Base-by-base conservation (phyloP, 768 basidiomycete species). In the Xerocomellus intermedius region DNA sequence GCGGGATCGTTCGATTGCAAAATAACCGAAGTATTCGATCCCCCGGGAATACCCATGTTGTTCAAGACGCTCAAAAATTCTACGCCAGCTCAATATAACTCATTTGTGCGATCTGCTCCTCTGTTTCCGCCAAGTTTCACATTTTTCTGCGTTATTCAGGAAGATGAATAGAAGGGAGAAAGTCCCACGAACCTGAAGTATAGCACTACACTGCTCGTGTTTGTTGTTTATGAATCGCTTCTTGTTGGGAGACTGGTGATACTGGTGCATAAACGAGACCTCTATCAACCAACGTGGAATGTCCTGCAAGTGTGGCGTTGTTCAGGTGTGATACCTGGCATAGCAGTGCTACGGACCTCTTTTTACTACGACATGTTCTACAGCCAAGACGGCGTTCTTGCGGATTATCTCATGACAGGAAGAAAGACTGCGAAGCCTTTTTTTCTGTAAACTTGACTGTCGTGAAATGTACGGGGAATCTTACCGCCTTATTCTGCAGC, bases 1-100 rank as follows among this genome's bases (percentile, higher is more conserved):
- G 13, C 37, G 24, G 8, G 21, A 38, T 9, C 1, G 0, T 32
- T 30, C 48, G 6, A 60, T 43, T 13, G 0, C 1, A 21, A 0
- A 2, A 7, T 21, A 1, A 4, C 38, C 48, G 19, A 50, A 48
- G 19, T 46, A 33, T 3, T 2, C 3, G 5, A 62, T 46, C 47
- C 59, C 57, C 1, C 30, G 33, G 1, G 9, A 13, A 42, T 58
- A 62, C 3, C 60, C 60, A 6, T 38, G 52, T 9, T 54, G 33
- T 1, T 16, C 2, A 13, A 63, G 57, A 32, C 43, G 57, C 8
- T 36, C 10, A 9, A 62, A 41, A n/a, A 62, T 63, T 8, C 62
- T 63, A 42, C 7, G 19, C 6, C 30, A 30, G 6, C 22, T 42
- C 13, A 28, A 19, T 10, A 37, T 46, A 14, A 36, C 4, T 38